These are phyloP conservation scores for Ramichloridium luteum DNA, from an alignment of 2,329 filamentous ascomycete species.

Conservation along the genomic window DNA sequence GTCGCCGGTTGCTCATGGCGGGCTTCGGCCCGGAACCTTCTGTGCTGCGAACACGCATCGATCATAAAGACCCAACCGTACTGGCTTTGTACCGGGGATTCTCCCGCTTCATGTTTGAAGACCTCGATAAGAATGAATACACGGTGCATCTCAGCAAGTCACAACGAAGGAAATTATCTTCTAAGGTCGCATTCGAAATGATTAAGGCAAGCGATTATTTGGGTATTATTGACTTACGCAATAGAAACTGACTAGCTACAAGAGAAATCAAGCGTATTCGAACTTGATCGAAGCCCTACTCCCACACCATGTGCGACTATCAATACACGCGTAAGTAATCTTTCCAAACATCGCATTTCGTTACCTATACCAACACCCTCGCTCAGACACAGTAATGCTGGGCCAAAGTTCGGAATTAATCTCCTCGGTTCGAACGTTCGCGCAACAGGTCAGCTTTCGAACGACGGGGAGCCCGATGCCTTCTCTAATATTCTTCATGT, in stretches of 20 bases:
- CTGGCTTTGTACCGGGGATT: slow-evolving; percentile 3
- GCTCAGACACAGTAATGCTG: slow-evolving; percentile 3
- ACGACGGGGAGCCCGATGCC: background rate
- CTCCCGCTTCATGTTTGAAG: slow-evolving; percentile 5
- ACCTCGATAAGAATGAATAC: slow-evolving; percentile 3
- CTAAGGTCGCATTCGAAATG: background rate
- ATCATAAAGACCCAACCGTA: background rate
- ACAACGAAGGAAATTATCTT: background rate
- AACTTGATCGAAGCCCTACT: slow-evolving; percentile 4
- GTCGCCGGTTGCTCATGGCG: slow-evolving; percentile 3
- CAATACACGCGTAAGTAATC: slow-evolving; percentile 5
- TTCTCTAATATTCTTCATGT: slow-evolving; percentile 4
- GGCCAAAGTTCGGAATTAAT: slow-evolving; percentile 5
- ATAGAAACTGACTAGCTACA: background rate
- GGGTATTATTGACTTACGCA: background rate
- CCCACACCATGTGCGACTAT: slow-evolving; percentile 3
- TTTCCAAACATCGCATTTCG: background rate
- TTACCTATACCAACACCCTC: background rate
- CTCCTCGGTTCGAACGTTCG: slow-evolving; percentile 2
- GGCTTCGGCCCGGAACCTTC: slow-evolving; percentile 2
- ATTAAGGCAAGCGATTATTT: background rate
- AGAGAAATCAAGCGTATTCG: slow-evolving; percentile 6
- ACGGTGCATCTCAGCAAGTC: background rate
- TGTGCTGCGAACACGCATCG: slow-evolving; percentile 1
- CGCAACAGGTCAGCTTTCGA: slow-evolving; percentile 1